Conservation (phyloP, 208 protist genomes). For the Crithidia expoeki region DNA sequence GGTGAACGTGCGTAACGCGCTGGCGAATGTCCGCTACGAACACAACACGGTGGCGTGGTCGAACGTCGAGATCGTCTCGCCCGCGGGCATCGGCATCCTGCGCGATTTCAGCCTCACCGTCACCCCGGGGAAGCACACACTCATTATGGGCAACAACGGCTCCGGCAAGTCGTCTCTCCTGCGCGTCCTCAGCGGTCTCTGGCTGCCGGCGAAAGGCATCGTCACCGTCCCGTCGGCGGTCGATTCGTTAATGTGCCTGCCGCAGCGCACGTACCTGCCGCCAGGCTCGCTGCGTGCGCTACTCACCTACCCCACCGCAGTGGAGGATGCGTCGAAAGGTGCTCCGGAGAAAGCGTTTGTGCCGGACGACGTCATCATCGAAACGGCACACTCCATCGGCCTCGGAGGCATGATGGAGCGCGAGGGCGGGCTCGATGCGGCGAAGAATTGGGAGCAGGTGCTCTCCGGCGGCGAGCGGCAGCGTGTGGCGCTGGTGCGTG, state of each 20-base stretch:
- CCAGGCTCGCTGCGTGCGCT: conserved; percentile 81
- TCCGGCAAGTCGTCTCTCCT: conserved; percentile 89
- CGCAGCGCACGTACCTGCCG: conserved; percentile 85
- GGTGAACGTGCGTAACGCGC: conserved; percentile 20
- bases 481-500: conserved; percentile 81
- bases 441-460: conserved; percentile 83
- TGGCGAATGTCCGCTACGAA: conserved; percentile 24
- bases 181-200: conserved; percentile 69
- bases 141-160: conserved; percentile 92
- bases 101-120: conserved; percentile 68
- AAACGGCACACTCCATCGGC: conserved; percentile 52
- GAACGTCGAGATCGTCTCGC: conserved; percentile 63
- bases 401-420: conserved; percentile 69
- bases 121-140: conserved; percentile 50
- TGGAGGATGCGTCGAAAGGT: conserved; percentile 28
- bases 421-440: conserved; percentile 78
- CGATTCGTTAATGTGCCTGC: conserved; percentile 58
- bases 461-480: conserved; percentile 92
- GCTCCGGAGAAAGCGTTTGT: conserved; percentile 33
- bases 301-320: conserved; percentile 71
- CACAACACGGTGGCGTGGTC: conserved; percentile 55
- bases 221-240: conserved; percentile 40
- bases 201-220: conserved; percentile 64
- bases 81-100: conserved; percentile 47
- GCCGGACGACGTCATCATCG: conserved; percentile 58